Percentiles rank a stretch among this genome's conserved stretches.
Evolutionary conservation across 1,284 basidiomycete species (phyloP).

Genomic region (Austroboletus niveus): DNA sequence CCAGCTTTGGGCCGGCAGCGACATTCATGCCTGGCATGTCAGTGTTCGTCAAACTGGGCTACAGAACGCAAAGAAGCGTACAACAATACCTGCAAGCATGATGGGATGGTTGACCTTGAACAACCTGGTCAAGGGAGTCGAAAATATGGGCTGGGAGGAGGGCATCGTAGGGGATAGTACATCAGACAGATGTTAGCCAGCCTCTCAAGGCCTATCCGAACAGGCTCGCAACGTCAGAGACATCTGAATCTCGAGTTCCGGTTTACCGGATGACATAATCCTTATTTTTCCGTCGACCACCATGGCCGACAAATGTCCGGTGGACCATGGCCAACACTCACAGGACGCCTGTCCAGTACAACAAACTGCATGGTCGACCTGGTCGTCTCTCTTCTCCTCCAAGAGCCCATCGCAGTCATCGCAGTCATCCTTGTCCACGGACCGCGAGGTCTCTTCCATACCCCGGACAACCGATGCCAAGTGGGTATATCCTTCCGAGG

Average conservation of each 20-base stretch:
- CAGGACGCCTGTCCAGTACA: conserved; percentile 44
- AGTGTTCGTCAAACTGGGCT: not conserved
- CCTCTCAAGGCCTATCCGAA: too few relatives aligned
- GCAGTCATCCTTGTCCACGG: conserved; percentile 48
- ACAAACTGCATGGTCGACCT: conserved; percentile 43
- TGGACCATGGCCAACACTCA: conserved; percentile 42
- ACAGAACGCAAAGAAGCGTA: not conserved
- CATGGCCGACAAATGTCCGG: conserved; percentile 62
- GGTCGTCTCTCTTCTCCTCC: conserved; percentile 47
- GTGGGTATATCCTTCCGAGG: conserved; percentile 99
- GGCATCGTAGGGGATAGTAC: conserved; percentile 41
- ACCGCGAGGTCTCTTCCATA: conserved; percentile 87
- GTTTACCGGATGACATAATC: conserved; percentile 26
- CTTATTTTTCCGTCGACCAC: not conserved
- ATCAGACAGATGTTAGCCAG: not conserved
- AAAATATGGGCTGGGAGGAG: conserved; percentile 54
- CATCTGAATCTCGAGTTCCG: not conserved
- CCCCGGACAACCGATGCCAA: conserved; percentile 70
- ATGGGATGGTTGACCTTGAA: conserved; percentile 84
- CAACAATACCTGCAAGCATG: conserved; percentile 59
- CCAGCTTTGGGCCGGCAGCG: conserved; percentile 74
- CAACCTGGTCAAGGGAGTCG: conserved; percentile 62
- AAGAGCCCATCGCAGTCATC: conserved; percentile 31
- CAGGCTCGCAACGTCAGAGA: too few relatives aligned
- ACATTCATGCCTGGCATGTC: conserved; percentile 69